phyloP scores from a whole-genome alignment of 1,284 basidiomycete species.

The Thelephora terrestris region DNA sequence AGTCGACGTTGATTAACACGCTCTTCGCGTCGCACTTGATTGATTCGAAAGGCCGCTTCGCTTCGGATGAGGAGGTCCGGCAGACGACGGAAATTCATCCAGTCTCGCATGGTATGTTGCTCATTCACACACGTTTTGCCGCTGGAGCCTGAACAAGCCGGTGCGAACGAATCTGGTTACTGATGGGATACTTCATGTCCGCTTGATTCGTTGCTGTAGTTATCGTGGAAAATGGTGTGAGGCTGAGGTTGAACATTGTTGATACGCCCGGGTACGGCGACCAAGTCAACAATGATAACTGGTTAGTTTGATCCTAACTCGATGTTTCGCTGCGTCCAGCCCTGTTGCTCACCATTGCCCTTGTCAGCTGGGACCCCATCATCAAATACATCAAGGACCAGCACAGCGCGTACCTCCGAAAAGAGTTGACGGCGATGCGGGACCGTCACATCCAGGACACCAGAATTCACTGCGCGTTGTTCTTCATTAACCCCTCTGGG shows the following conservation, averaged over 20 bases:
- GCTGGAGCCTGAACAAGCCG: too few species aligned
- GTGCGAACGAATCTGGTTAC: background rate
- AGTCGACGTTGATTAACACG: conserved; percentile 98
- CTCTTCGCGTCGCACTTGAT: conserved; percentile 97
- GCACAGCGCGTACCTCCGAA: conserved; percentile 96
- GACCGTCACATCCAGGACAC: conserved; percentile 98
- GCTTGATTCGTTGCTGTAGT: conserved; percentile 38
- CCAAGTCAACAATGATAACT: conserved; percentile 98
- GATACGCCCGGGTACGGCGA: conserved; percentile 99
- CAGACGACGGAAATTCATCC: conserved; percentile 97
- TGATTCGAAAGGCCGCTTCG: conserved; percentile 91
- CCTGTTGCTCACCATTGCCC: conserved; percentile 2
- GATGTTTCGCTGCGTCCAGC: background rate
- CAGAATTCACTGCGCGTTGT: conserved; percentile 95
- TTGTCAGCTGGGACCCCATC: conserved; percentile 89
- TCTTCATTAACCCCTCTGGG: conserved; percentile 97
- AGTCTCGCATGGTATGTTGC: conserved; percentile 78
- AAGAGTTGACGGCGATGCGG: conserved; percentile 97
- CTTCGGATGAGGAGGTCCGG: conserved; percentile 79
- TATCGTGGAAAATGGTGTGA: conserved; percentile 94
- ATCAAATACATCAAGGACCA: conserved; percentile 99
- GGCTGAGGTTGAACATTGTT: conserved; percentile 93
- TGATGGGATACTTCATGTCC: background rate
- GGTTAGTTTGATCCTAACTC: conserved; percentile 40
- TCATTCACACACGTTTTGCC: background rate